Base-by-base conservation (phyloP, 139 green algal species). In the Chlorella sp. region DNA sequence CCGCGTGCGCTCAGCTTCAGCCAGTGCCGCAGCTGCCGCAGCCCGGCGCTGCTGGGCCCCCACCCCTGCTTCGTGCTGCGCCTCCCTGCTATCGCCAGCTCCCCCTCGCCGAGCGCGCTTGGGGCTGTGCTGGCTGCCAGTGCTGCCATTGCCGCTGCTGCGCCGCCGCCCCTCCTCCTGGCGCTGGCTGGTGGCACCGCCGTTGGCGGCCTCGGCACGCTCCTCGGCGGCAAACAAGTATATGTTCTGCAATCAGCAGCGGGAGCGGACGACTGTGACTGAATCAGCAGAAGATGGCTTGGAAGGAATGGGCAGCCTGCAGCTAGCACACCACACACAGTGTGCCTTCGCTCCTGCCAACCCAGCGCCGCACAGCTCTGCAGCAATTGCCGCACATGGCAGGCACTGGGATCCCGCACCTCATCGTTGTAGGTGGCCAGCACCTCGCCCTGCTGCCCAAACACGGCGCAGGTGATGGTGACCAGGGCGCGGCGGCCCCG, bases 351-450 rank as follows among this genome's bases (percentile, higher is more conserved):
- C n/a, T 51, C 7, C 6, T 9, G 44, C 9, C 44, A 51, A 51
- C 51, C 51, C 51, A 60, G 13, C 51, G 21, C 51, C 9, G 11
- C 51, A 60, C 12, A 60, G 11, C 13, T 21, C 44, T 51, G 44
- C 44, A 51, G 9, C 44, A 51, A 16, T 6, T 51, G 44, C 44
- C 7, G 44, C 44, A 51, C 7, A 16, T 51, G 44, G 44, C n/a
- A 51, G 44, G 44, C 44, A 51, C n/a, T n/a, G n/a, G n/a, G n/a
- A n/a, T 60, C 12, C 51, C 51, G 51, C 51, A 60, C 51, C 38
- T 91, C 88, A 21, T 82, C 72, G 73, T 85, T 91, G 83, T 89
- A 91, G 7, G 60, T 85, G 11, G 86, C 88, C 74, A 91, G 64
- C 4, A 91, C 36, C 68, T 90, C 71, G 20, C 87, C 85, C 21